These are phyloP conservation scores for Mangifera indica DNA, from an alignment of 345 rosid genomes.

Conservation along the genomic window DNA sequence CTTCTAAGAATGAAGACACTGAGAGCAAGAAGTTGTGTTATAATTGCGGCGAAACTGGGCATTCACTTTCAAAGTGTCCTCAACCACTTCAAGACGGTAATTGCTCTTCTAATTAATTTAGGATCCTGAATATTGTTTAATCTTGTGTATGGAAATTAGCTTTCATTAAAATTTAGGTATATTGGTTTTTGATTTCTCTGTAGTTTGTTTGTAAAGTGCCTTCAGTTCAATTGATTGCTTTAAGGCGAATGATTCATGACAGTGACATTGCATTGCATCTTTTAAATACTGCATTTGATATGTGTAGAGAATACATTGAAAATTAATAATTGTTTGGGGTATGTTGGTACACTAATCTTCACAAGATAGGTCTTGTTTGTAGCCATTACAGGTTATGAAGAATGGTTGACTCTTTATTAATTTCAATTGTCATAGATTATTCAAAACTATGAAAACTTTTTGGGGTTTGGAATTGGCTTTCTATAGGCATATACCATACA, in stretches of 20 bases:
- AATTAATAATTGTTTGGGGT: too few species aligned
- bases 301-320: not conserved
- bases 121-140: constrained; percentile 1
- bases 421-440: not conserved
- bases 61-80: constrained; percentile 76
- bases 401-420: not conserved
- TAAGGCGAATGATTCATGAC: constrained; percentile 1
- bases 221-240: constrained; percentile 3
- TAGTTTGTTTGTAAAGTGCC: not conserved
- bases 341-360: not conserved
- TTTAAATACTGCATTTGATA: not conserved
- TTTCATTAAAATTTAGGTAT: not conserved
- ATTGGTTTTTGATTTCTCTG: not conserved
- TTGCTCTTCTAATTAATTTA: not conserved
- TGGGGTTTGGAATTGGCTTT: not conserved
- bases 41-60: constrained; percentile 82
- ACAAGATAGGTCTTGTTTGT: not conserved
- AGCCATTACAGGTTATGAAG: not conserved
- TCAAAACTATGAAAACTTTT: not conserved
- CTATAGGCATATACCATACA: not conserved
- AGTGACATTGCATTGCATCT: too few species aligned
- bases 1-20: constrained; percentile 55
- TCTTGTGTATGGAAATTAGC: not conserved
- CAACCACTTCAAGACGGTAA: constrained; percentile 77
- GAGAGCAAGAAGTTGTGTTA: constrained; percentile 65